These are phyloP conservation scores for Rehmannia glutinosa DNA, from an alignment of 257 asterid species.

Conservation along the genomic window DNA sequence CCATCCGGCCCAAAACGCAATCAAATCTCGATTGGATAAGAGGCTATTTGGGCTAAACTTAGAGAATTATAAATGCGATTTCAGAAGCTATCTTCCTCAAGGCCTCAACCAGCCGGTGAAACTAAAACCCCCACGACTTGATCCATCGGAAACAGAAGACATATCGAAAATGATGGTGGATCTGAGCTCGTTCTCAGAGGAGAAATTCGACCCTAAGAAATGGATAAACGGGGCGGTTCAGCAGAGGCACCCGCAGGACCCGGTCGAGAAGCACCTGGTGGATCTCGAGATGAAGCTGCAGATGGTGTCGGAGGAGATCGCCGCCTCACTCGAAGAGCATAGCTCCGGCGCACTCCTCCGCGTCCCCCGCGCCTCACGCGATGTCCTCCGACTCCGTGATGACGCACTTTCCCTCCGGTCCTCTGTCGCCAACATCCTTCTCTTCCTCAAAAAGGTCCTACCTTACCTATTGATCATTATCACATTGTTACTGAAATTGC, in stretches of 20 bases:
- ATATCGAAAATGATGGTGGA: conserved; percentile 74
- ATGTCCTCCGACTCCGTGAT: conserved; percentile 87
- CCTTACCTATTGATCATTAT: background rate
- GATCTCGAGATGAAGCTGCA: conserved; percentile 99
- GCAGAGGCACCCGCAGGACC: conserved; percentile 85
- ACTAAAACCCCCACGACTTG: conserved; percentile 24
- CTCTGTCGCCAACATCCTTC: conserved; percentile 76
- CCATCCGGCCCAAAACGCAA: too few relatives aligned
- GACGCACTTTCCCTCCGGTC: conserved; percentile 86
- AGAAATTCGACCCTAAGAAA: conserved; percentile 89
- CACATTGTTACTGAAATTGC: background rate
- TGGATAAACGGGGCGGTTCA: conserved; percentile 90
- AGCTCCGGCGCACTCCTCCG: conserved; percentile 91
- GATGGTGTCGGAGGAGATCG: conserved; percentile 94
- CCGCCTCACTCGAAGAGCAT: conserved; percentile 92
- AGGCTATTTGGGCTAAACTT: too few relatives aligned
- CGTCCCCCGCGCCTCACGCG: conserved; percentile 90
- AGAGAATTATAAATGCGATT: too few relatives aligned
- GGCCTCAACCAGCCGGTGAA: conserved; percentile 3
- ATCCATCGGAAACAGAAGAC: conserved; percentile 20
- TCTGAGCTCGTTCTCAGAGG: conserved; percentile 82
- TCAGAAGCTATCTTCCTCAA: background rate
- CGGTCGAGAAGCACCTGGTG: conserved; percentile 82
- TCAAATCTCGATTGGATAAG: too few relatives aligned
- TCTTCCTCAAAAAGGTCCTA: conserved; percentile 65